Evolutionary conservation across 1,139 yeast genomes (phyloP).

Genomic region (Kodamaea alishanica): DNA sequence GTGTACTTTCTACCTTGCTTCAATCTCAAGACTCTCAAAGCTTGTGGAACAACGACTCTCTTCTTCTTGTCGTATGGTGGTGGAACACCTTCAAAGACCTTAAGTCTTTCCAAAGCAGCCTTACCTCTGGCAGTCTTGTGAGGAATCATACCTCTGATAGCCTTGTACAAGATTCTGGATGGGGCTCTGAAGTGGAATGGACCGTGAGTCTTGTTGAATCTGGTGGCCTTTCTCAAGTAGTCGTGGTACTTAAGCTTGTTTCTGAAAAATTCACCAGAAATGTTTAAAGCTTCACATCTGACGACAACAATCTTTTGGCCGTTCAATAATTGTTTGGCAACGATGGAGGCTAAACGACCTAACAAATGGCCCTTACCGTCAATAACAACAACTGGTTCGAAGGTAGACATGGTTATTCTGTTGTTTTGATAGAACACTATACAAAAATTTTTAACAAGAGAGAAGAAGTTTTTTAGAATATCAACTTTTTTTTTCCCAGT

Average conservation of each 20-base stretch:
- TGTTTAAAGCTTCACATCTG: slow-evolving; percentile 97
- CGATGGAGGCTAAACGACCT: slow-evolving; percentile 99
- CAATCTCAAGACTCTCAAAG: slow-evolving; percentile 98
- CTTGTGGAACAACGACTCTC: slow-evolving; percentile 99
- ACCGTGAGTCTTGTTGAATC: slow-evolving; percentile 98
- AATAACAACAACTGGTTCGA: slow-evolving; percentile 95
- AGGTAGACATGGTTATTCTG: slow-evolving; percentile 65
- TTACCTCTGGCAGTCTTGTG: slow-evolving; percentile 99
- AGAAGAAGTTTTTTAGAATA: slow-evolving; percentile 5
- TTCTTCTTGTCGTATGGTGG: slow-evolving; percentile 99
- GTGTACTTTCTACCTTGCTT: slow-evolving; percentile 99
- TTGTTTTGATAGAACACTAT: slow-evolving; percentile 7
- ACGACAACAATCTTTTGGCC: slow-evolving; percentile 98
- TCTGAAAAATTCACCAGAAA: slow-evolving; percentile 99
- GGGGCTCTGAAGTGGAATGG: slow-evolving; percentile 99
- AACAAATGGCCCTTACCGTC: slow-evolving; percentile 99
- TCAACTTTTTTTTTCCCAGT: not conserved
- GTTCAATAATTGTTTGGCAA: slow-evolving; percentile 96
- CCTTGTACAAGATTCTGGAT: slow-evolving; percentile 99
- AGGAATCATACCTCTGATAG: slow-evolving; percentile 98
- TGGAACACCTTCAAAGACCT: slow-evolving; percentile 99
- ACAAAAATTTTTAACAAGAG: slow-evolving; percentile 4
- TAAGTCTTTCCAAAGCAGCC: slow-evolving; percentile 98
- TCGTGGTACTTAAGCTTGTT: slow-evolving; percentile 99
- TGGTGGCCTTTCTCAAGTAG: slow-evolving; percentile 98